These are phyloP conservation scores for Chaetothyriales sp. DNA, from an alignment of 2,329 filamentous ascomycete species.

Conservation along the genomic window DNA sequence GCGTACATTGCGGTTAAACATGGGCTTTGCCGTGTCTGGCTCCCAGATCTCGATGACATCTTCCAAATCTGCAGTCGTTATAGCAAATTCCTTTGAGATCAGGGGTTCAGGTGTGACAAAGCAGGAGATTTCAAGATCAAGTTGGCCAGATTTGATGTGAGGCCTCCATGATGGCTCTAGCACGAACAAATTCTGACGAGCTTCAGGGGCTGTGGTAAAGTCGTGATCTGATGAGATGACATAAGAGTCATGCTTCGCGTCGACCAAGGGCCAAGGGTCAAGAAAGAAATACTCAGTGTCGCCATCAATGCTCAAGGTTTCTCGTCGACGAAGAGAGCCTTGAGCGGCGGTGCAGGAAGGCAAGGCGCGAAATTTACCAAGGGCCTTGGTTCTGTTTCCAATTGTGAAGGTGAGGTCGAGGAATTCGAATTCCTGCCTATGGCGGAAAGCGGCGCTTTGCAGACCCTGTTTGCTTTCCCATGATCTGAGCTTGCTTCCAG, in stretches of 20 bases:
- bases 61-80: background rate
- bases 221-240: slow-evolving; percentile 41
- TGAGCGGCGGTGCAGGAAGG: background rate
- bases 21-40: background rate
- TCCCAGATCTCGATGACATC: background rate
- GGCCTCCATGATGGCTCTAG: slow-evolving; percentile 36
- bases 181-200: slow-evolving; percentile 33
- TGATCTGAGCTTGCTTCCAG: slow-evolving; percentile 22
- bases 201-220: slow-evolving; percentile 33
- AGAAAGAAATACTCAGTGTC: slow-evolving; percentile 42
- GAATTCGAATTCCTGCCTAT: slow-evolving; percentile 21
- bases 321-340: background rate
- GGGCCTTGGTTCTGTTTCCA: background rate
- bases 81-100: background rate
- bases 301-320: background rate
- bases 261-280: slow-evolving; percentile 39
- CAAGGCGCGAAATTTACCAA: background rate
- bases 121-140: background rate
- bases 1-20: background rate
- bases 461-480: slow-evolving; percentile 31
- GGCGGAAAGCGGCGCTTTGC: slow-evolving; percentile 23
- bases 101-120: background rate
- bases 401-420: background rate
- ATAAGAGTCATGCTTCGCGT: slow-evolving; percentile 38
- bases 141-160: slow-evolving; percentile 12